Percentiles rank a stretch among this genome's conserved stretches.
phyloP scores from a whole-genome alignment of 441 rosid genomes.

The Erodium chrysanthum region DNA sequence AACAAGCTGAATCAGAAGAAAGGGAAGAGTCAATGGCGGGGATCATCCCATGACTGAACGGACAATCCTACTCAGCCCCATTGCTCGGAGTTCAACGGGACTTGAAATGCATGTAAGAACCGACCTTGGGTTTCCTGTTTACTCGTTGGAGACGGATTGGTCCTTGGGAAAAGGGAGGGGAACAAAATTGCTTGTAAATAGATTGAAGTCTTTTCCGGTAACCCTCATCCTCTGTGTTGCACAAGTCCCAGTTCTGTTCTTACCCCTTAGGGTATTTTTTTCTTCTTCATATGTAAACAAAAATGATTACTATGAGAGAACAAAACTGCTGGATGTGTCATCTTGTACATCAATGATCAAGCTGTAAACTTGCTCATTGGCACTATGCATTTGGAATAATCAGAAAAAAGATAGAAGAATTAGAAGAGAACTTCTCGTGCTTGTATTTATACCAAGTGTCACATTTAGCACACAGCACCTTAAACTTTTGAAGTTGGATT shows the following conservation, averaged over 20 bases:
- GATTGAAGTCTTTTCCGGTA: neutral
- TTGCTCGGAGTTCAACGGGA: no score
- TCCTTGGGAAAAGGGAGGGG: neutral
- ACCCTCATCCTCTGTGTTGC: neutral
- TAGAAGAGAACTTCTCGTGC: neutral
- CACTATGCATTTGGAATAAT: neutral
- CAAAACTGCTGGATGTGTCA: no score
- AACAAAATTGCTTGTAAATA: neutral
- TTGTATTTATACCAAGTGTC: no score
- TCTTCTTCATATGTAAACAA: conserved; percentile 6
- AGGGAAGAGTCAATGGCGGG: conserved; percentile 84
- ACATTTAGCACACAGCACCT: no score
- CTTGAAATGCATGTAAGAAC: neutral
- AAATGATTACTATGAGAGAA: neutral
- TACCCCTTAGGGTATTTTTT: neutral
- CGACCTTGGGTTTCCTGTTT: no score
- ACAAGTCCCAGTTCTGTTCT: conserved; percentile 4
- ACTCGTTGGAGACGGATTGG: neutral
- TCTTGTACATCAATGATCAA: neutral
- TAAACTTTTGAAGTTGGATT: no score
- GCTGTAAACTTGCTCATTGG: neutral
- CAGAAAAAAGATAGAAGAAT: neutral
- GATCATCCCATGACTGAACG: conserved; percentile 41
- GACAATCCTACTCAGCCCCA: neutral
- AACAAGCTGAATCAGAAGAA: conserved; percentile 68